Evolutionary conservation across 2,329 filamentous ascomycete species (phyloP).

Genomic region (Apiospora koreana): DNA sequence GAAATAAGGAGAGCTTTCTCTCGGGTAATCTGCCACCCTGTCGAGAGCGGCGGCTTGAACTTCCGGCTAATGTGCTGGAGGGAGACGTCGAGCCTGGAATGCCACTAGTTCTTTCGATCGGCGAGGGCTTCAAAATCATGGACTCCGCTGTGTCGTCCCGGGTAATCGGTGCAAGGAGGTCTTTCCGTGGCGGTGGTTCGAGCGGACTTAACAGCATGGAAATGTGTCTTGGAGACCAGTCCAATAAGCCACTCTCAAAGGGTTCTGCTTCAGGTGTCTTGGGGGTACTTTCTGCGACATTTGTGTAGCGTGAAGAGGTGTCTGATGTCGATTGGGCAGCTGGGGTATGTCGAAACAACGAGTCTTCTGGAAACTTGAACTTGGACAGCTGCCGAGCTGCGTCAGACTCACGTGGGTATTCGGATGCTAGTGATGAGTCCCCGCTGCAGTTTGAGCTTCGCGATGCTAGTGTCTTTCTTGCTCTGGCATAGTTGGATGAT

Average conservation of each 20-base stretch:
- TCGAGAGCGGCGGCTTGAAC: constrained; percentile 13
- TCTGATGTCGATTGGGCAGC: neutral
- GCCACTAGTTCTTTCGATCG: constrained; percentile 11
- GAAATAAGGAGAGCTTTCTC: constrained; percentile 18
- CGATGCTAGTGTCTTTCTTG: neutral
- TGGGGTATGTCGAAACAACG: constrained; percentile 17
- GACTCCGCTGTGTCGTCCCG: constrained; percentile 17
- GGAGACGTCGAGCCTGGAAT: neutral
- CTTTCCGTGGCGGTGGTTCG: constrained; percentile 23
- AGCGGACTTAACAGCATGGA: constrained; percentile 30
- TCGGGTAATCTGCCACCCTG: constrained; percentile 13
- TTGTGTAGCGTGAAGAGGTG: neutral
- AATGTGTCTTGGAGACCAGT: constrained; percentile 31
- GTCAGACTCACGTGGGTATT: constrained; percentile 19
- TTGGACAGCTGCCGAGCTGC: neutral
- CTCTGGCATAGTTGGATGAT: constrained; percentile 17
- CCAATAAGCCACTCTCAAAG: constrained; percentile 21
- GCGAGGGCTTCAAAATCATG: constrained; percentile 24
- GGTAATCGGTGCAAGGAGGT: constrained; percentile 12
- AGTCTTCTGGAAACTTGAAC: constrained; percentile 32
- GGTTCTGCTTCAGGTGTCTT: constrained; percentile 7
- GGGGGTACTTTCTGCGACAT: neutral
- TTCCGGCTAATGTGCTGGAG: neutral
- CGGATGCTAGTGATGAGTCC: neutral
- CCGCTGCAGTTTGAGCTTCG: constrained; percentile 12